A percentile compares a stretch with the other conserved stretches of the same genome.
Conservation (phyloP, 2,329 filamentous ascomycete genomes). For the Botryotinia calthae region DNA sequence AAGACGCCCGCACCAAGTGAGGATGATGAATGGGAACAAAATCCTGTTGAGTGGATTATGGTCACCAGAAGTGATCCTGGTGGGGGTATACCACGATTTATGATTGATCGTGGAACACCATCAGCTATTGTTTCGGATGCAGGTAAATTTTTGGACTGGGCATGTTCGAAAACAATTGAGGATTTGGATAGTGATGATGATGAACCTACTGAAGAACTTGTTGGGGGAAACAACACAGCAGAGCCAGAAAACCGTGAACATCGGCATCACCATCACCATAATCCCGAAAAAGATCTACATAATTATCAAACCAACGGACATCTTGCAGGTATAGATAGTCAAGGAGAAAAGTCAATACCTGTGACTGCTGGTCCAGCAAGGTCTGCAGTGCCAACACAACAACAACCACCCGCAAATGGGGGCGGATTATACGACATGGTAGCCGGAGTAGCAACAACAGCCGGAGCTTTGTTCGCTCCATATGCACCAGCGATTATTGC, state of each 20-base stretch:
- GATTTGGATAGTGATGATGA: constrained; percentile 34
- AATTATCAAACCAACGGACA: constrained; percentile 37
- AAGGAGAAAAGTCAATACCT: background rate
- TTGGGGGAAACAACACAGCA: constrained; percentile 26
- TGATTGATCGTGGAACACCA: constrained; percentile 69
- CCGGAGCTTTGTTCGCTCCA: constrained; percentile 47
- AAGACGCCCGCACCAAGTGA: constrained; percentile 37
- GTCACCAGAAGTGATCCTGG: constrained; percentile 71
- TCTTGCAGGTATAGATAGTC: constrained; percentile 32
- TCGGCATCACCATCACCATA: constrained; percentile 25
- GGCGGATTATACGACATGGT: constrained; percentile 57
- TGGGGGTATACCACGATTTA: constrained; percentile 67
- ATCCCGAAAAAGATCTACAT: constrained; percentile 37
- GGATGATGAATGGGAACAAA: constrained; percentile 51
- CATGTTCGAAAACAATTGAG: constrained; percentile 44
- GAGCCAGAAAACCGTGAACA: constrained; percentile 28
- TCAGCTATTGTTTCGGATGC: constrained; percentile 63
- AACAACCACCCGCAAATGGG: constrained; percentile 29
- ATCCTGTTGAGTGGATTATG: constrained; percentile 74
- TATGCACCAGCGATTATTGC: constrained; percentile 34
- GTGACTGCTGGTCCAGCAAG: background rate
- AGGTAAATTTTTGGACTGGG: constrained; percentile 69
- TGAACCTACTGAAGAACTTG: constrained; percentile 22
- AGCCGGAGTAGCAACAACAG: constrained; percentile 50
- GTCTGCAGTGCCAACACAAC: constrained; percentile 4